Conservation (phyloP, 306 rosid species). For the Biancaea sappan region DNA sequence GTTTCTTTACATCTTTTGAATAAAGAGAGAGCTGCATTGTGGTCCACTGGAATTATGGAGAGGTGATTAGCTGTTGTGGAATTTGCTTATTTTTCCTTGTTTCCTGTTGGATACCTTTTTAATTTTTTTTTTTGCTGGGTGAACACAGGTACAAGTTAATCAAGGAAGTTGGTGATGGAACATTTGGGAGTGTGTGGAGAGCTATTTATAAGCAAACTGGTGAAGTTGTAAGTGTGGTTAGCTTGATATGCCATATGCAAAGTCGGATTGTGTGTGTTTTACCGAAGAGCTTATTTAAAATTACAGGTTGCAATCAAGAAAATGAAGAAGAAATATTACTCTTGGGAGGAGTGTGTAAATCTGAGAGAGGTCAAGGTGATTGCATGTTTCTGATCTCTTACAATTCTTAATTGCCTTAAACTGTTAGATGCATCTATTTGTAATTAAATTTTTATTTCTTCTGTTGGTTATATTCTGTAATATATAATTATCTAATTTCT, state of each 20-base stretch:
- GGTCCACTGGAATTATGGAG: constrained; percentile 69
- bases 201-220: constrained; percentile 90
- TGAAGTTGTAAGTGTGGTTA: constrained; percentile 80
- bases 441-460: background rate
- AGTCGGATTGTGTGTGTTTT: background rate
- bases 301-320: constrained; percentile 93
- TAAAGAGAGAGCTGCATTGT: constrained; percentile 70
- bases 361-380: constrained; percentile 96
- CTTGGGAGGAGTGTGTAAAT: constrained; percentile 97
- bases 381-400: constrained; percentile 3
- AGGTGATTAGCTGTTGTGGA: constrained; percentile 54
- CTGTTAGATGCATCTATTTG: background rate
- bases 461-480: background rate
- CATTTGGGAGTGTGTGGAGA: constrained; percentile 97
- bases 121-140: background rate
- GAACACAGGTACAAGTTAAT: constrained; percentile 76
- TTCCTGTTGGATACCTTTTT: background rate
- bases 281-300: constrained; percentile 3
- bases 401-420: background rate
- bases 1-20: constrained; percentile 59
- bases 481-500: constrained; percentile 2
- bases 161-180: constrained; percentile 99
- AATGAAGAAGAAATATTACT: constrained; percentile 94
- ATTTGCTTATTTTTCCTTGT: background rate
- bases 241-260: background rate